Conservation (phyloP, 176 grass and related monocot species). For the Triticum urartu region DNA sequence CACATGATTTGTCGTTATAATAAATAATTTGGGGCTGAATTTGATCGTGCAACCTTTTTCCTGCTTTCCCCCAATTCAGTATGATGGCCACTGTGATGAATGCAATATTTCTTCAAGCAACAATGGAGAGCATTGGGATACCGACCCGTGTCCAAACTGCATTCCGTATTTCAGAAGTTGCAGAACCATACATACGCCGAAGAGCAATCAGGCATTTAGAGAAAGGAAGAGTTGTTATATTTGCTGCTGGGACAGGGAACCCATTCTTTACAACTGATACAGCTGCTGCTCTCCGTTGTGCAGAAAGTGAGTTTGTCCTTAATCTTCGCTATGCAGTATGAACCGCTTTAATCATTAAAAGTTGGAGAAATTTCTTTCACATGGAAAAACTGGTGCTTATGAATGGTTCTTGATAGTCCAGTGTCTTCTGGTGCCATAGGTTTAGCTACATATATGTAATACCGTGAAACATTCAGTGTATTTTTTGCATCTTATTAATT, state of each 20-base stretch:
- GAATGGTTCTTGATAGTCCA: not conserved
- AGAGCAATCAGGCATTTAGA: slow-evolving; percentile 92
- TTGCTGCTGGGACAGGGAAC: slow-evolving; percentile 97
- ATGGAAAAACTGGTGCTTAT: slow-evolving; percentile 12
- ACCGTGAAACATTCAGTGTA: not conserved
- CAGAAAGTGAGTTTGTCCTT: slow-evolving; percentile 80
- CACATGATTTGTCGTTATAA: not conserved
- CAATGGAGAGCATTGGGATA: slow-evolving; percentile 99
- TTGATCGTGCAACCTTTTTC: not conserved
- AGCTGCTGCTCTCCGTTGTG: slow-evolving; percentile 94
- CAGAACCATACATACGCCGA: slow-evolving; percentile 95
- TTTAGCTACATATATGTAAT: not conserved
- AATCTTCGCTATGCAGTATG: not conserved
- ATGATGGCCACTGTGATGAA: slow-evolving; percentile 99
- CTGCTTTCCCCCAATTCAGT: slow-evolving; percentile 37
- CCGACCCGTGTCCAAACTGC: slow-evolving; percentile 95
- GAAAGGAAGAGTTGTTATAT: slow-evolving; percentile 99
- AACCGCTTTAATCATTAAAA: not conserved
- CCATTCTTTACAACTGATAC: slow-evolving; percentile 99
- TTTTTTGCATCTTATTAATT: slow-evolving; percentile 6
- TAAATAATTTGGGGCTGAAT: not conserved
- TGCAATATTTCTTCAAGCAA: slow-evolving; percentile 98
- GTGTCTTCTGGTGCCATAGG: not conserved
- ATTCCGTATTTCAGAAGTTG: slow-evolving; percentile 99
- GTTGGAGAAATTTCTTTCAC: not conserved